These are phyloP conservation scores for Trifolium subterraneum DNA, from an alignment of 306 rosid genomes.

Conservation along the genomic window DNA sequence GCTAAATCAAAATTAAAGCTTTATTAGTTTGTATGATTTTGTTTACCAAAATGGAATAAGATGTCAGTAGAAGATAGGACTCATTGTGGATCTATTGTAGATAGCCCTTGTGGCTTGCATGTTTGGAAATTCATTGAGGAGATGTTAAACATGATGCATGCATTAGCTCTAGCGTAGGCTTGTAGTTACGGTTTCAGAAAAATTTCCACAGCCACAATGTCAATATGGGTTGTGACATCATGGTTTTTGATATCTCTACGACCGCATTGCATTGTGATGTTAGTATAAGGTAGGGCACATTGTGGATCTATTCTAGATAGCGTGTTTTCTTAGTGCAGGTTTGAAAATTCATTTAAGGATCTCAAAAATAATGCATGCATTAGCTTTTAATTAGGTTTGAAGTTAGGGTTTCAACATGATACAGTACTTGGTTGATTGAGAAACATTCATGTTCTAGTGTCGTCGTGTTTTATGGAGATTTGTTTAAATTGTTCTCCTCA, in stretches of 20 bases:
- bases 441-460: constrained; percentile 20
- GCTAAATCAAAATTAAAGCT: neutral
- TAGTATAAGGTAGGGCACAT: neutral
- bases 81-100: constrained; percentile 2
- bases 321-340: neutral
- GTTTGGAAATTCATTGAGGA: constrained; percentile 15
- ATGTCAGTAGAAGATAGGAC: neutral
- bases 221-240: neutral
- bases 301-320: constrained; percentile 3
- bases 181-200: neutral
- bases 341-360: neutral
- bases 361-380: neutral
- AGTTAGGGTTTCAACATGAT: neutral
- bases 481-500: constrained; percentile 31
- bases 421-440: constrained; percentile 23
- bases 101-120: neutral
- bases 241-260: neutral
- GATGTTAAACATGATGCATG: constrained; percentile 14
- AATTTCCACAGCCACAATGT: neutral
- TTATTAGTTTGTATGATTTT: neutral
- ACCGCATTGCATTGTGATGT: neutral
- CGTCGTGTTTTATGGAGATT: constrained; percentile 15
- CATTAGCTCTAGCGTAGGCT: neutral
- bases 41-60: neutral
- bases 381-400: neutral